A percentile compares a stretch with the other conserved stretches of the same genome.
Conservation (phyloP, 352 stramenopile species). For the Paralagenidium karlingii region DNA sequence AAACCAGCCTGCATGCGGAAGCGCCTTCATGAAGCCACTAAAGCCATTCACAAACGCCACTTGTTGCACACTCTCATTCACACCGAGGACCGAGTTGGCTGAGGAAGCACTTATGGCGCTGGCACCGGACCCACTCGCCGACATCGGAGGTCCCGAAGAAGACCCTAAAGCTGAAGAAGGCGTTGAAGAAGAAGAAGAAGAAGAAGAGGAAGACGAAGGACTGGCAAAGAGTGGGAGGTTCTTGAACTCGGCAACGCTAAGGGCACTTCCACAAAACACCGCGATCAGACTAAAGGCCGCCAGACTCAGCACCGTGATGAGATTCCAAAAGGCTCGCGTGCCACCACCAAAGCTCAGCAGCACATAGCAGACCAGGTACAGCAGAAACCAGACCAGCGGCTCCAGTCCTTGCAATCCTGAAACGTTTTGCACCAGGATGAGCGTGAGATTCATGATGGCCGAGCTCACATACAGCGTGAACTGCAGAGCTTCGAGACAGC, state of each 20-base stretch:
- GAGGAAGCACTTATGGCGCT: too few species aligned
- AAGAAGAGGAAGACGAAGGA: conserved; percentile 17
- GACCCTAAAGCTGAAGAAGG: conserved; percentile 9
- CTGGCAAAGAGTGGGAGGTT: too few species aligned
- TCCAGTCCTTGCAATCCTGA: conserved; percentile 4
- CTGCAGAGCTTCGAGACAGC: conserved; percentile 11
- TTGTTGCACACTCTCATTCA: too few species aligned
- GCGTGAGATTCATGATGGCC: conserved; percentile 9
- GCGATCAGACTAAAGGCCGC: too few species aligned
- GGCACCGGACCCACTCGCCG: conserved; percentile 5
- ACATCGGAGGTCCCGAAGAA: conserved; percentile 8
- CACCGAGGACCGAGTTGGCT: too few species aligned
- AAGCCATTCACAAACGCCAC: conserved; percentile 11
- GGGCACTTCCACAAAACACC: conserved; percentile 8
- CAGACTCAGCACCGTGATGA: conserved; percentile 5
- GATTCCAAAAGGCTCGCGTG: conserved; percentile 7
- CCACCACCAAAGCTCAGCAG: conserved; percentile 11
- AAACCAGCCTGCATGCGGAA: conserved; percentile 13
- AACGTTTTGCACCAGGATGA: conserved; percentile 9
- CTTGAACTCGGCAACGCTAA: conserved; percentile 3
- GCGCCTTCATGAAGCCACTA: conserved; percentile 9
- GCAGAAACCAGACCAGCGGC: conserved; percentile 11
- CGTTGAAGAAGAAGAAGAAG: conserved; percentile 16
- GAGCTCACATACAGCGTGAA: conserved; percentile 15
- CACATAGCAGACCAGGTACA: conserved; percentile 8